Percentiles rank a stretch among this genome's conserved stretches.
Evolutionary conservation across 2,329 filamentous ascomycete species (phyloP).

Genomic region (Aspergillus sp.): DNA sequence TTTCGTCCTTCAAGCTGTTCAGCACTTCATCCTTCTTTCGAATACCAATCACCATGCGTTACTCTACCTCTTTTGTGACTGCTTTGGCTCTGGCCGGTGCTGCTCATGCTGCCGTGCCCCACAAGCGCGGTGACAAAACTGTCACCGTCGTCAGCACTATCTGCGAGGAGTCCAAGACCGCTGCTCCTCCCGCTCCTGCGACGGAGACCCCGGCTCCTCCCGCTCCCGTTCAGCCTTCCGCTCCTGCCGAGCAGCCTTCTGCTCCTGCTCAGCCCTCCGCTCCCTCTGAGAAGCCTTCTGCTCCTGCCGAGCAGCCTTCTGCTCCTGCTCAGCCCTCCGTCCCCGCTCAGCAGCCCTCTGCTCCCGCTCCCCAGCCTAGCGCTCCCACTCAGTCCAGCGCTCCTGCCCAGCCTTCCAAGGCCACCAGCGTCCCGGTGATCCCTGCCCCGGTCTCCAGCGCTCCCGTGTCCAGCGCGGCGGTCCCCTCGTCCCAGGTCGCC

Average conservation of each 20-base stretch:
- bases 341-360: slow-evolving; percentile 2
- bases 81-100: slow-evolving; percentile 19
- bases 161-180: slow-evolving; percentile 1
- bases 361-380: slow-evolving; percentile 11
- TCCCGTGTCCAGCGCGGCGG: not conserved
- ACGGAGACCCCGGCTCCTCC: not conserved
- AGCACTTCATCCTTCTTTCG: not conserved
- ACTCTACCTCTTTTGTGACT: slow-evolving; percentile 19
- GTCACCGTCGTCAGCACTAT: not conserved
- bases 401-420: not conserved
- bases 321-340: slow-evolving; percentile 12
- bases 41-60: slow-evolving; percentile 24
- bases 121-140: not conserved
- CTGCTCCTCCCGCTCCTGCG: not conserved
- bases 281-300: slow-evolving; percentile 6
- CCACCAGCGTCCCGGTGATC: slow-evolving; percentile 1
- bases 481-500: slow-evolving; percentile 1
- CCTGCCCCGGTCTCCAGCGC: not conserved
- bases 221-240: too few relatives aligned
- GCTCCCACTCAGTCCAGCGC: slow-evolving; percentile 5
- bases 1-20: not conserved
- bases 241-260: slow-evolving; percentile 7
- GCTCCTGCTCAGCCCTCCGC: slow-evolving; percentile 12
- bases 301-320: slow-evolving; percentile 7
- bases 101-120: slow-evolving; percentile 9